These are phyloP conservation scores for Penicillium silybi DNA, from an alignment of 495 filamentous ascomycete genomes.

Conservation along the genomic window DNA sequence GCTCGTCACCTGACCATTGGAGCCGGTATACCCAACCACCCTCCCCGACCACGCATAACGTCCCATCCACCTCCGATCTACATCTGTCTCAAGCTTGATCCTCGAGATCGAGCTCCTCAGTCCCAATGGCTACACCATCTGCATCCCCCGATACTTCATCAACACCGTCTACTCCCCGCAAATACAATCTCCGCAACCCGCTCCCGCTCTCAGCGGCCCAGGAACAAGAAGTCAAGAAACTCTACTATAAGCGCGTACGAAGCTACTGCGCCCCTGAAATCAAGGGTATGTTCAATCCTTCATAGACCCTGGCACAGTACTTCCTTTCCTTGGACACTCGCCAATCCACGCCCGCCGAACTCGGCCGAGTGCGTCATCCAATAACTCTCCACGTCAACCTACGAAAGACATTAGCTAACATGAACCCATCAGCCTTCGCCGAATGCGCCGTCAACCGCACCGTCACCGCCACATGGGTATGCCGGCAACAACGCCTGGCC, in stretches of 20 bases:
- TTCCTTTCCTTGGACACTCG: too few species aligned
- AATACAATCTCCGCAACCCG: constrained; percentile 64
- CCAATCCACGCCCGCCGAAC: neutral
- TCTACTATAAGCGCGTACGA: constrained; percentile 86
- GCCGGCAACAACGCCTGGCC: constrained; percentile 66
- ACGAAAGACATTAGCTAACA: constrained; percentile 4
- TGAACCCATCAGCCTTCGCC: constrained; percentile 64
- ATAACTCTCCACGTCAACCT: neutral
- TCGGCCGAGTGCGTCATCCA: neutral
- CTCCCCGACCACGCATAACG: constrained; percentile 3
- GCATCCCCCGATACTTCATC: constrained; percentile 18
- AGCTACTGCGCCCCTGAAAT: constrained; percentile 78
- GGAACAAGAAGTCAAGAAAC: constrained; percentile 82
- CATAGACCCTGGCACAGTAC: neutral
- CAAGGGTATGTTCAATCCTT: constrained; percentile 54
- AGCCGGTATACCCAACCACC: neutral
- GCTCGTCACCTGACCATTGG: neutral
- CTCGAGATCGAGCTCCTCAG: constrained; percentile 10
- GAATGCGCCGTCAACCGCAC: constrained; percentile 83
- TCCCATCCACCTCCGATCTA: constrained; percentile 8
- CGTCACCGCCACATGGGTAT: constrained; percentile 78
- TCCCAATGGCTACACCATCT: constrained; percentile 25
- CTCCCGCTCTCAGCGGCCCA: constrained; percentile 89
- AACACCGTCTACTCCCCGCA: constrained; percentile 12
- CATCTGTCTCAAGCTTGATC: constrained; percentile 14